phyloP scores from a whole-genome alignment of 192 early-diverging fungal genomes.

The Coemansia sp. region DNA sequence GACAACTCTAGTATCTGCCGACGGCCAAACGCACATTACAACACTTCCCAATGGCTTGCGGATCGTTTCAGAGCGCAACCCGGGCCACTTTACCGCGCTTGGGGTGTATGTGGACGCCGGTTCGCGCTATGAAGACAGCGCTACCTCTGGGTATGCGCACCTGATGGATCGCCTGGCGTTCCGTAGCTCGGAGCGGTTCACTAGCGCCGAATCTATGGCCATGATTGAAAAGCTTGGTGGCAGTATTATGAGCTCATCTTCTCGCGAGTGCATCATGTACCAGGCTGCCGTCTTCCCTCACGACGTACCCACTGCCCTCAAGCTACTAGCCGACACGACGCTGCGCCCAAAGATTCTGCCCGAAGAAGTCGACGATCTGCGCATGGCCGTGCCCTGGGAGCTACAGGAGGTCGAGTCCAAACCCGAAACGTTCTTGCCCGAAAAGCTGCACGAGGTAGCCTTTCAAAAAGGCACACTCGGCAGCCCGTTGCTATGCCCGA shows the following conservation, averaged over 20 bases:
- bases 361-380: slow-evolving; percentile 84
- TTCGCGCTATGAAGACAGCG: slow-evolving; percentile 78
- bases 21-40: slow-evolving; percentile 64
- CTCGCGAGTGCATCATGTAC: slow-evolving; percentile 95
- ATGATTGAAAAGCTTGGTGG: slow-evolving; percentile 88
- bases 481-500: slow-evolving; percentile 75
- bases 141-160: slow-evolving; percentile 77
- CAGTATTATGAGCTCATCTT: slow-evolving; percentile 86
- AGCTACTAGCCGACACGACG: slow-evolving; percentile 81
- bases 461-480: slow-evolving; percentile 82
- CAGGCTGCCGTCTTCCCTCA: slow-evolving; percentile 89
- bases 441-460: slow-evolving; percentile 84
- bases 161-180: slow-evolving; percentile 93
- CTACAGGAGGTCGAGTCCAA: slow-evolving; percentile 85
- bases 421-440: slow-evolving; percentile 85
- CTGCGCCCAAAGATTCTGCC: slow-evolving; percentile 71
- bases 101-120: slow-evolving; percentile 94
- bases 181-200: slow-evolving; percentile 79
- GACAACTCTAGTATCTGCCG: slow-evolving; percentile 22
- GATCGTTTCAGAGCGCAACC: slow-evolving; percentile 78
- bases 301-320: slow-evolving; percentile 74
- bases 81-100: slow-evolving; percentile 88
- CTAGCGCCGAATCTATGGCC: slow-evolving; percentile 70
- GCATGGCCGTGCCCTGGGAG: slow-evolving; percentile 81
- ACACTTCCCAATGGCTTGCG: slow-evolving; percentile 89